Percentiles rank a stretch among this genome's conserved stretches.
These are phyloP conservation scores for Chalciporus piperatus DNA, from an alignment of 768 basidiomycete genomes.

Conservation along the genomic window DNA sequence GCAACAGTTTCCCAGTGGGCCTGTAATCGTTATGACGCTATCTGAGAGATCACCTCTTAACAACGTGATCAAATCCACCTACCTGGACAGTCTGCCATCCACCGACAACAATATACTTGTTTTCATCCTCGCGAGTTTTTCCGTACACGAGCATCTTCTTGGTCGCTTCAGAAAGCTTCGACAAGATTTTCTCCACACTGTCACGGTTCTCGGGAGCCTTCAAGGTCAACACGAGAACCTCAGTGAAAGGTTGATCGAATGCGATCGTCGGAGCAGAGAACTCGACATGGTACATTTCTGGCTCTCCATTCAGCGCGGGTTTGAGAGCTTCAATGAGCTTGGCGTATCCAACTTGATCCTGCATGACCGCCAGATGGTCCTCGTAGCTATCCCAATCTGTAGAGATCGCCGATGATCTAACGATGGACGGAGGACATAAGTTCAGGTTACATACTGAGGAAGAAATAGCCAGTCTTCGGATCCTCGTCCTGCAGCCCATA, in stretches of 20 bases:
- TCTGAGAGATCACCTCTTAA: background rate
- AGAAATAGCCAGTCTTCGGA: slow-evolving; percentile 7
- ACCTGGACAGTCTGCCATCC: slow-evolving; percentile 29
- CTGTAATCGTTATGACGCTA: slow-evolving; percentile 2
- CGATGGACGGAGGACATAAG: background rate
- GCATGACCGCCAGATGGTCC: slow-evolving; percentile 15
- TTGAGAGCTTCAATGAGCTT: slow-evolving; percentile 2
- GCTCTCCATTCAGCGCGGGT: slow-evolving; percentile 1
- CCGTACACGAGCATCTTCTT: slow-evolving; percentile 19
- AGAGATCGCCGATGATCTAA: background rate
- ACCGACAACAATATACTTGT: slow-evolving; percentile 14
- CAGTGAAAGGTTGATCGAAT: slow-evolving; percentile 23
- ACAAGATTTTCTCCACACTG: slow-evolving; percentile 8
- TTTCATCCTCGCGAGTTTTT: slow-evolving; percentile 18
- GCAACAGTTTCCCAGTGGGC: slow-evolving; percentile 9
- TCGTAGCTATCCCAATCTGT: slow-evolving; percentile 29
- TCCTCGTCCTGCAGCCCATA: slow-evolving; percentile 23
- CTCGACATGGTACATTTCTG: slow-evolving; percentile 20
- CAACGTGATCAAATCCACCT: background rate
- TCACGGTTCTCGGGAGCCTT: slow-evolving; percentile 25
- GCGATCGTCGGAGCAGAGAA: slow-evolving; percentile 16
- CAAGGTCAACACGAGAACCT: slow-evolving; percentile 15
- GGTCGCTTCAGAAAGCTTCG: slow-evolving; percentile 10
- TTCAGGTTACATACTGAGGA: slow-evolving; percentile 15
- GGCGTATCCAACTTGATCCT: background rate